Evolutionary conservation across 805 yeast species (phyloP), one percentile per base, ranked within the genome.

Genomic region (Nakazawaea populi): DNA sequence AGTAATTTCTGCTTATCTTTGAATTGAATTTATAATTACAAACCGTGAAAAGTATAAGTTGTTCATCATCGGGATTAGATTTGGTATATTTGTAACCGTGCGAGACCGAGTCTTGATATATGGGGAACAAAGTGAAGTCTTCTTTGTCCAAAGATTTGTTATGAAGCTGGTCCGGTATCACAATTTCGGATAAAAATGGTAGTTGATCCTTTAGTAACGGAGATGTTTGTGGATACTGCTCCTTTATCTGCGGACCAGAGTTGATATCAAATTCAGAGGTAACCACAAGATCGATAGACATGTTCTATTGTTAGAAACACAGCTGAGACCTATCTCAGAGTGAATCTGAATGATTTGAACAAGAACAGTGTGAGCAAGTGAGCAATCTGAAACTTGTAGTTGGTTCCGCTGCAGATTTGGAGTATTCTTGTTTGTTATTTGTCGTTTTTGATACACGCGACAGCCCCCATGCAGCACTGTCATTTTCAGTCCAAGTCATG

Each of bases 261-360:
- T 79, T 84, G 55, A 84, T 80, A 62, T 89, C 94, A 63, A 89
- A 90, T 66, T 87, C 91, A 1, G 92, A 87, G 5, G 89, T 75
- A 34, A 89, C 47, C 1, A 66, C 55, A 40, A 60, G 64, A n/a
- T 18, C 29, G 24, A 38, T 35, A 29, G 46, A 44, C 41, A 24
- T 49, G 24, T 18, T 18, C 24, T 18, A 3, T 18, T 18, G 24
- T 18, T 18, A 18, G 24, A 18, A 32, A 32, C 8, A 32, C 35
- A 32, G 35, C 35, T 32, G 35, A 32, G 8, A 32, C 24, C 24
- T 18, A 18, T 18, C 24, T 18, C 24, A 18, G 24, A 3, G 24
- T 18, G 24, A 18, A 18, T 18, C 24, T 18, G 24, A 18, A 18
- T 18, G 24, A 18, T 18, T 18, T 18, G 24, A 18, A 18, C 24